These are phyloP conservation scores for Cladorrhinum samala DNA, from an alignment of 495 filamentous ascomycete species.

Conservation along the genomic window DNA sequence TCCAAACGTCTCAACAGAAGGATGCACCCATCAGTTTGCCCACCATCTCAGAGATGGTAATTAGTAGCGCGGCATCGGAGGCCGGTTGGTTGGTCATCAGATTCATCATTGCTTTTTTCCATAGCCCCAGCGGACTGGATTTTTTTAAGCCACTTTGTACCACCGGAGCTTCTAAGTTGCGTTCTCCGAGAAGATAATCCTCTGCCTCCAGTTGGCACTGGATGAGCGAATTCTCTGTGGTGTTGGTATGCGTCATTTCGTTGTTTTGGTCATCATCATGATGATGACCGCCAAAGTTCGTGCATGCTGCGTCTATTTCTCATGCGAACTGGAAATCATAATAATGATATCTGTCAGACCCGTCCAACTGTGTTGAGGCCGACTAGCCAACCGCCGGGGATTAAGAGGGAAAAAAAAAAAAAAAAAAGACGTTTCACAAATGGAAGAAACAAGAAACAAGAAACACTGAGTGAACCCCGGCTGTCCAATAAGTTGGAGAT, in stretches of 20 bases:
- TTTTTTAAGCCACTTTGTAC: background rate
- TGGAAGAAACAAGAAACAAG: background rate
- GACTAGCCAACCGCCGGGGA: background rate
- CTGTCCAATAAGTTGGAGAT: background rate
- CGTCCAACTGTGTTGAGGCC: too few species aligned
- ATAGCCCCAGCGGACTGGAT: too few species aligned
- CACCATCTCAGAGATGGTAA: background rate
- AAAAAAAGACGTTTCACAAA: background rate
- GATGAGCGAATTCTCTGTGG: too few species aligned
- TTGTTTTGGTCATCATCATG: background rate
- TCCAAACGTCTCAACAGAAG: slow-evolving; percentile 10
- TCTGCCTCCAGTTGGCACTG: too few species aligned
- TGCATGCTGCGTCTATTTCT: too few species aligned
- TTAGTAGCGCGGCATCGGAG: background rate
- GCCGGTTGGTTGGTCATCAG: background rate
- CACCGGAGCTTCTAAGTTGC: background rate
- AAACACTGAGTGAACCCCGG: background rate
- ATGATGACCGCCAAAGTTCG: background rate
- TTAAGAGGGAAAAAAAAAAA: background rate
- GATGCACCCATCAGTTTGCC: background rate
- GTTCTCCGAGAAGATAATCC: background rate
- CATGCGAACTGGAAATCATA: background rate
- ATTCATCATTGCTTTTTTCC: background rate
- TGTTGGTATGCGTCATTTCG: background rate
- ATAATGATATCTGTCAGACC: too few species aligned